Conservation (phyloP, 2,329 filamentous ascomycete species). For the Fusarium lyarnte region DNA sequence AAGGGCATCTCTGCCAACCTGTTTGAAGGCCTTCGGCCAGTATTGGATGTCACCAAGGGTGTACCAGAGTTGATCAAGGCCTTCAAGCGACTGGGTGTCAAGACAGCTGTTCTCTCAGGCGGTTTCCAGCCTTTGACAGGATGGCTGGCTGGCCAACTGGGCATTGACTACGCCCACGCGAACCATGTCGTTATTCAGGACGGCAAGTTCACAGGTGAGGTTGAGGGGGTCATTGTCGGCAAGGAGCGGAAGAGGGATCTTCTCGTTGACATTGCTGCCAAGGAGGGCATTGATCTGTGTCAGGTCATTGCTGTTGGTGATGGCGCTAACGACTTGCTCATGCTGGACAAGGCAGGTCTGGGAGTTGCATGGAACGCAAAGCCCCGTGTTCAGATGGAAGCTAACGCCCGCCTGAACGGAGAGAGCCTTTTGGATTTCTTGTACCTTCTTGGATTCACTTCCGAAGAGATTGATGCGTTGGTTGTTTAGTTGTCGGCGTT, state of each 20-base stretch:
- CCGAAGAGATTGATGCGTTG: constrained; percentile 61
- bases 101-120: constrained; percentile 89
- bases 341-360: constrained; percentile 79
- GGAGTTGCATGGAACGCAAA: constrained; percentile 89
- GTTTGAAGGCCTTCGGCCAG: constrained; percentile 78
- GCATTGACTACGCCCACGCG: constrained; percentile 87
- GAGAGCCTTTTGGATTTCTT: constrained; percentile 76
- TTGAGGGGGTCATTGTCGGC: constrained; percentile 77
- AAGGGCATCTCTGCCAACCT: constrained; percentile 82
- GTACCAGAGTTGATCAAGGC: constrained; percentile 78
- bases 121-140: constrained; percentile 90
- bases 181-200: constrained; percentile 80
- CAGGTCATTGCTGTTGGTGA: constrained; percentile 82
- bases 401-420: constrained; percentile 76
- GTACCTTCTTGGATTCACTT: constrained; percentile 77
- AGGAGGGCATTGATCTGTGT: constrained; percentile 71
- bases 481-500: constrained; percentile 25
- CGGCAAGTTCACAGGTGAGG: constrained; percentile 74
- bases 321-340: constrained; percentile 83
- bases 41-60: constrained; percentile 84
- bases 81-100: constrained; percentile 81
- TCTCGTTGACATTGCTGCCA: constrained; percentile 73
- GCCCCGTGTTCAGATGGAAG: constrained; percentile 81
- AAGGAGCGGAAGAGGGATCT: constrained; percentile 78
- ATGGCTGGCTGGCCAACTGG: constrained; percentile 84